phyloP scores from a whole-genome alignment of 768 basidiomycete genomes.

The Termitomyces sp. region DNA sequence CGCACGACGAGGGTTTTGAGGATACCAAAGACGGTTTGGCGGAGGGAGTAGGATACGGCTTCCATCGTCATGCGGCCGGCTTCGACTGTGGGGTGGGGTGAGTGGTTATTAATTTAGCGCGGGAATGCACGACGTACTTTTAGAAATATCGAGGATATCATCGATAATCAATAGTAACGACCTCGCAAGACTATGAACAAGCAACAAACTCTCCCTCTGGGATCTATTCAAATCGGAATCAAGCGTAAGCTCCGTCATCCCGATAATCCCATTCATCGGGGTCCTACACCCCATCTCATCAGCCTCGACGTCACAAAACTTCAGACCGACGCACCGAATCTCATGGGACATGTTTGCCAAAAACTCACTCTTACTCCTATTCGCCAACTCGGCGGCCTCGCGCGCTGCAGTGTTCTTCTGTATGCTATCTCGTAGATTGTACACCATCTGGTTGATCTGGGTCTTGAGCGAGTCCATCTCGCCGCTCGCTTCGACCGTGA shows the following conservation, averaged over 20 bases:
- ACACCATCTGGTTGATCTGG: conserved; percentile 99
- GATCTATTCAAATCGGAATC: conserved; percentile 94
- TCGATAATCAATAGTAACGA: conserved; percentile 96
- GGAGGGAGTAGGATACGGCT: conserved; percentile 94
- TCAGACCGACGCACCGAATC: conserved; percentile 2
- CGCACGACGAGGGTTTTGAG: conserved; percentile 97
- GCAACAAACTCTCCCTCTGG: conserved; percentile 91
- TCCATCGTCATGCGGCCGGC: conserved; percentile 99
- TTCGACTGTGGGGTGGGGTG: conserved; percentile 60
- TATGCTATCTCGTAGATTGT: conserved; percentile 92
- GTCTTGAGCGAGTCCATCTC: conserved; percentile 99
- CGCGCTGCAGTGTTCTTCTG: conserved; percentile 98
- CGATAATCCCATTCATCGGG: conserved; percentile 99
- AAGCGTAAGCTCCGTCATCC: conserved; percentile 98
- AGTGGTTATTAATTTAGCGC: conserved; percentile 3
- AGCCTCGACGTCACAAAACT: no score
- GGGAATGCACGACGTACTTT: conserved; percentile 69
- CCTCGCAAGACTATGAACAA: conserved; percentile 92
- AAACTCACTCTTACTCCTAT: conserved; percentile 95
- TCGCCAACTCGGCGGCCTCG: conserved; percentile 97
- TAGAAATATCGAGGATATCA: conserved; percentile 98
- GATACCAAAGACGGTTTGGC: conserved; percentile 96
- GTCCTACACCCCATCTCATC: conserved; percentile 49
- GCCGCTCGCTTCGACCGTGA: conserved; percentile 96
- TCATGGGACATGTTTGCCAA: conserved; percentile 99